Evolutionary conservation across 2,329 filamentous ascomycete genomes (phyloP).

Genomic region (Arthrobotrys entomopaga): DNA sequence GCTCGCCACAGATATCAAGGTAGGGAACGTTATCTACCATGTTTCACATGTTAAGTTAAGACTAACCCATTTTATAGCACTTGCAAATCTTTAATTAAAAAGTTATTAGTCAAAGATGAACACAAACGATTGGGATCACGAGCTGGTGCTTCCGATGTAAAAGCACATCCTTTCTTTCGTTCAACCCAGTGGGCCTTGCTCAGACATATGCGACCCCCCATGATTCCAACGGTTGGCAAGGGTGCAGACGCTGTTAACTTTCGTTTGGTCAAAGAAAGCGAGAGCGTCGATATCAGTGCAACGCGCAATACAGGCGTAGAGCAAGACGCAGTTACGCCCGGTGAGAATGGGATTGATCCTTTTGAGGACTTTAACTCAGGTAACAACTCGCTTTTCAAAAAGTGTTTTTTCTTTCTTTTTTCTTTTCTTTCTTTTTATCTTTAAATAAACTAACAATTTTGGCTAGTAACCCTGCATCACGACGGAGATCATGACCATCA

Average conservation of each 20-base stretch:
- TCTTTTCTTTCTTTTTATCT: background rate
- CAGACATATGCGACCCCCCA: slow-evolving; percentile 96
- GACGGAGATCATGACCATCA: slow-evolving; percentile 75
- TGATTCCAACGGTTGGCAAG: slow-evolving; percentile 88
- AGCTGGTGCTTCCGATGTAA: slow-evolving; percentile 95
- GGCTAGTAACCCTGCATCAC: slow-evolving; percentile 91
- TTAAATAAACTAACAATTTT: background rate
- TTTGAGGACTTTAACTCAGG: slow-evolving; percentile 91
- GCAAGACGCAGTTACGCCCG: slow-evolving; percentile 83
- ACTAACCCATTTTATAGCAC: slow-evolving; percentile 69
- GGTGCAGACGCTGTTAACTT: slow-evolving; percentile 97
- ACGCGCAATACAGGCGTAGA: slow-evolving; percentile 77
- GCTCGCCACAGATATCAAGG: slow-evolving; percentile 88
- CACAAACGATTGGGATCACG: slow-evolving; percentile 90
- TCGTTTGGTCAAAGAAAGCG: slow-evolving; percentile 95
- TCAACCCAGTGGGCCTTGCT: slow-evolving; percentile 96
- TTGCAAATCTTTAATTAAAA: slow-evolving; percentile 95
- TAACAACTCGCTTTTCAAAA: slow-evolving; percentile 21
- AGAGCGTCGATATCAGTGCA: slow-evolving; percentile 84
- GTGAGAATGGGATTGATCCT: slow-evolving; percentile 80
- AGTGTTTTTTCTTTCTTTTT: background rate
- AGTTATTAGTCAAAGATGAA: slow-evolving; percentile 97
- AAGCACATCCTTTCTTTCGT: slow-evolving; percentile 94
- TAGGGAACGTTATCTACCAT: slow-evolving; percentile 67
- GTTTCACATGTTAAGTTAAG: background rate